Evolutionary conservation across 2,329 filamentous ascomycete genomes (phyloP), one percentile per base, ranked within the genome.

Genomic region (Fusarium praegraminearum): DNA sequence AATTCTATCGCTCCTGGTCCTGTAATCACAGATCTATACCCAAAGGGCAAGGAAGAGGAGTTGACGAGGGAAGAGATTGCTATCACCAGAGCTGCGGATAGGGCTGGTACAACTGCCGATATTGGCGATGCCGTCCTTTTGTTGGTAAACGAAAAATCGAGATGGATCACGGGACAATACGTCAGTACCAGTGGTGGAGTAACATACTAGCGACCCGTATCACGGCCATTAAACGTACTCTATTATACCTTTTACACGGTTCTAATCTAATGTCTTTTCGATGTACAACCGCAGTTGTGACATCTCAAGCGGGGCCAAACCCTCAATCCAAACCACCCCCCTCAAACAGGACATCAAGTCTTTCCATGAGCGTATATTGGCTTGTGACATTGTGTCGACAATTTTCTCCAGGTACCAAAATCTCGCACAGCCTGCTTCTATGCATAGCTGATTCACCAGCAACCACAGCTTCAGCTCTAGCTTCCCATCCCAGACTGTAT

Each of bases 1-100:
- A 84, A 84, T 51, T 78, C 81, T 2, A 69, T 83, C 10, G 78
- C 77, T 1, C 82, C 81, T 0, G 82, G 82, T 0, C 78, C 80
- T 1, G 78, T 80, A 1, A 50, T 41, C 1, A 83, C 82, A 2
- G 81, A 83, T 8, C 56, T 73, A 2, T 65, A 67, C 51, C 71
- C 71, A 0, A 40, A 60, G 1, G 72, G 60, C 0, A 40, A 62
- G 0, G 71, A 65, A 22, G 54, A 70, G 3, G 73, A 73, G 11
- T 35, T 79, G 4, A 67, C 68, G 7, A 46, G 44, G 16, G 46
- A 62, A 1, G 50, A 78, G 24, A 47, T 75, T 2, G 59, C 60
- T 1, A 50, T 76, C 32, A 79, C 78, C 0, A 72, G 79, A 41
- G 77, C 77, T 2, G 81, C 74, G 7, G 67, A 77, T n/a, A 62